Conservation (phyloP, 441 rosid genomes). For the Brassica hybrid region DNA sequence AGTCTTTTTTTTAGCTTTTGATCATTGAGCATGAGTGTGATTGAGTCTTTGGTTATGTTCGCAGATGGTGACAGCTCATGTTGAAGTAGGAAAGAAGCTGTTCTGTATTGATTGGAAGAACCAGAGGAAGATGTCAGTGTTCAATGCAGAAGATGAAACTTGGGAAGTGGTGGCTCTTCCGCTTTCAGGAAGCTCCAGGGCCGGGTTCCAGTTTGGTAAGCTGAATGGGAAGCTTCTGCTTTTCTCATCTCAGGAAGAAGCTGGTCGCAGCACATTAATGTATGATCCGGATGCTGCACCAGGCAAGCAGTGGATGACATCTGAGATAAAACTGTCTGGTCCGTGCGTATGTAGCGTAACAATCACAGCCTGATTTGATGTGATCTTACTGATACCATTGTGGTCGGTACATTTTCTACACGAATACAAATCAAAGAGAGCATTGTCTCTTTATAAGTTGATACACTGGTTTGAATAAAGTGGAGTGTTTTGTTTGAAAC, state of each 20-base stretch:
- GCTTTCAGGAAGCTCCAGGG: constrained; percentile 74
- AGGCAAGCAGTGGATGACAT: constrained; percentile 80
- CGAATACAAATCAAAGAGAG: constrained; percentile 19
- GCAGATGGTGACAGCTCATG: constrained; percentile 97
- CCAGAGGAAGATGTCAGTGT: constrained; percentile 82
- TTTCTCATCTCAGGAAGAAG: constrained; percentile 65
- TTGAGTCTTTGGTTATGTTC: no score
- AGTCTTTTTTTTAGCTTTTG: background rate
- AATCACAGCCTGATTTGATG: constrained; percentile 63
- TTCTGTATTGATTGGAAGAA: constrained; percentile 97
- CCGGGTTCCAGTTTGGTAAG: constrained; percentile 81
- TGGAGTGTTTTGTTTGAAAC: constrained; percentile 17
- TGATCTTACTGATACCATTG: constrained; percentile 24
- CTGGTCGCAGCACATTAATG: constrained; percentile 61
- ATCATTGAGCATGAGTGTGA: background rate
- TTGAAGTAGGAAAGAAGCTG: constrained; percentile 78
- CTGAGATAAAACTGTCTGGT: constrained; percentile 77
- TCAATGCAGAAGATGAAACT: constrained; percentile 64
- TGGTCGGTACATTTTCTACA: constrained; percentile 8
- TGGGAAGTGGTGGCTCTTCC: constrained; percentile 94
- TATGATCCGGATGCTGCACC: constrained; percentile 79
- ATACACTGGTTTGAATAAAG: constrained; percentile 19
- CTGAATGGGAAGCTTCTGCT: constrained; percentile 78
- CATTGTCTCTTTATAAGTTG: background rate
- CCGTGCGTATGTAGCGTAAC: constrained; percentile 83